Evolutionary conservation across 192 early-diverging fungal species (phyloP).

Genomic region (Umbelopsis ramanniana): DNA sequence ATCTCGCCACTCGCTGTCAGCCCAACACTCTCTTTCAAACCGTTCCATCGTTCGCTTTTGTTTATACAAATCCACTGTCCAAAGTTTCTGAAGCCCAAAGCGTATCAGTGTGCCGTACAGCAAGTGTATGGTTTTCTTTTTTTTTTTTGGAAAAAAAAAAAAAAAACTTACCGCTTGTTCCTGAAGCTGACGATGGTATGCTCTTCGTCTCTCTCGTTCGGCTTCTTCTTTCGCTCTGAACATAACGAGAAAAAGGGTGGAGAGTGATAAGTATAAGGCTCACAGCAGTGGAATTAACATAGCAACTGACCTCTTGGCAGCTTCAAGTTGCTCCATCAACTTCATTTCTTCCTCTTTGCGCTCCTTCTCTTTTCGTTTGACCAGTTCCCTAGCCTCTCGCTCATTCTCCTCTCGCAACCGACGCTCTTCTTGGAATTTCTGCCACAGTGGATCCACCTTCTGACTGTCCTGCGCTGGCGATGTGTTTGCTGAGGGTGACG

Average conservation of each 20-base stretch:
- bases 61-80: conserved; percentile 13
- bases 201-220: background rate
- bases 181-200: background rate
- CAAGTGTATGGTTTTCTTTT: too few relatives aligned
- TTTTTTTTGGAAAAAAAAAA: background rate
- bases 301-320: background rate
- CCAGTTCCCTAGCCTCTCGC: background rate
- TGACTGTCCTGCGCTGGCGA: background rate
- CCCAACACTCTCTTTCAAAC: conserved; percentile 17
- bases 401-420: conserved; percentile 10
- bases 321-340: background rate
- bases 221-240: conserved; percentile 17
- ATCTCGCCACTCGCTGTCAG: conserved; percentile 14
- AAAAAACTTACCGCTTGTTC: background rate
- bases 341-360: background rate
- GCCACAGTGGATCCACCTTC: conserved; percentile 12
- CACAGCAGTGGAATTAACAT: background rate
- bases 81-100: background rate
- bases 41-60: conserved; percentile 11
- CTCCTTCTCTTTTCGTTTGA: conserved; percentile 2
- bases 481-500: background rate
- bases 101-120: too few relatives aligned
- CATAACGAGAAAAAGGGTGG: too few relatives aligned
- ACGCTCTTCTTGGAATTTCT: conserved; percentile 18
- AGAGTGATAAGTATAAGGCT: too few relatives aligned